Base-by-base conservation (phyloP, 2,329 filamentous ascomycete genomes). In the Microcyclospora pomicola region DNA sequence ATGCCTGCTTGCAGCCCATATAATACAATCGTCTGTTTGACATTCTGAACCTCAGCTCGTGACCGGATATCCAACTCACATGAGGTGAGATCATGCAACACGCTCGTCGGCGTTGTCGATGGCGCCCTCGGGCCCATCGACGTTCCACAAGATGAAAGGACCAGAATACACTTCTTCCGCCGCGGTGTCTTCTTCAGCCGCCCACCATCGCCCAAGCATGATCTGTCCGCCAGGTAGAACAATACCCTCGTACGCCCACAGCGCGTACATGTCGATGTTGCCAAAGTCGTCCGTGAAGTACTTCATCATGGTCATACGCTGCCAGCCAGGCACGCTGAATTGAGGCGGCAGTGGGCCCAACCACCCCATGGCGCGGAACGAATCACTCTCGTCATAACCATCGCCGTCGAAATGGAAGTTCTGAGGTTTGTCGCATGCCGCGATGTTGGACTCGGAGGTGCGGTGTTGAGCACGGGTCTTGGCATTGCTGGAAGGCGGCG, bases 301-400 rank as follows among this genome's bases (percentile, higher is more conserved):
- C 50, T 70, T 71, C 61, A 73, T 67, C 56, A 74, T 66, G 0
- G 63, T 68, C 39, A 74, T 56, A 27, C 69, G 62, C 53, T 71
- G 66, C 59, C 67, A 75, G 14, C 71, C 71, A 0, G 64, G 61
- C 10, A 74, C 66, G 1, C 59, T 61, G 12, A 60, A 42, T 44
- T 74, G 71, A 2, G 56, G 46, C 1, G 66, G 66, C 1, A 74
- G 52, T 0, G 63, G 53, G 44, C 71, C 69, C 14, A 74, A 52
- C 57, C 65, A 69, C 33, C 71, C 71, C 2, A 57, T 44, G 16
- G 52, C 51, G 19, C 45, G 38, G 49, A 63, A 64, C 27, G 39
- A 31, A 33, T 53, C 49, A 12, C 38, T 52, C 6, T 53, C 45
- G 27, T 66, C 62, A n/a, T 50, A 43, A 2, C 64, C 64, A 3